phyloP scores from a whole-genome alignment of 805 yeast species.

The Saccharomycopsis sp. region DNA sequence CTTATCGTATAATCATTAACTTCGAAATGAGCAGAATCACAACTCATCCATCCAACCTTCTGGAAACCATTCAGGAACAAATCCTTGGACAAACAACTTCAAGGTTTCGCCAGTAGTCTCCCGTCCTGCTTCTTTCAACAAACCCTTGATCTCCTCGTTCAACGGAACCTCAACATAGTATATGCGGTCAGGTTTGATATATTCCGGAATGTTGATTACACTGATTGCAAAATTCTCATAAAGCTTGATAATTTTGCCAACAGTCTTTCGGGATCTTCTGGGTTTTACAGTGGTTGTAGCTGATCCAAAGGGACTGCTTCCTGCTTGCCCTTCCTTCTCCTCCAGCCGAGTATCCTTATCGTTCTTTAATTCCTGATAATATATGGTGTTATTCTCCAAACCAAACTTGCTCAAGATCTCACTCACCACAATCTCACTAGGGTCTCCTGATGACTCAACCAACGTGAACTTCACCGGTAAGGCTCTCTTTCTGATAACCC shows the following conservation, averaged over 20 bases:
- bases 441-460: slow-evolving; percentile 5
- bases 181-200: slow-evolving; percentile 12
- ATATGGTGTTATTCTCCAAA: slow-evolving; percentile 5
- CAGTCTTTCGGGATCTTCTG: slow-evolving; percentile 5
- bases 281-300: not conserved
- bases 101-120: slow-evolving; percentile 20
- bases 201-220: slow-evolving; percentile 13
- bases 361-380: too few species aligned
- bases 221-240: slow-evolving; percentile 10
- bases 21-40: too few species aligned
- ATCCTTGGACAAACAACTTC: slow-evolving; percentile 40
- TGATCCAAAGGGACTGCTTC: slow-evolving; percentile 16
- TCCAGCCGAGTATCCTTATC: slow-evolving; percentile 4
- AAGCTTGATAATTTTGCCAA: slow-evolving; percentile 9
- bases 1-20: too few species aligned
- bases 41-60: slow-evolving; percentile 23
- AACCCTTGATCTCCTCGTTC: slow-evolving; percentile 15
- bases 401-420: slow-evolving; percentile 4
- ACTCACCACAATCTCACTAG: slow-evolving; percentile 1
- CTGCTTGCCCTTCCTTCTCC: not conserved
- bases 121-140: slow-evolving; percentile 10
- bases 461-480: slow-evolving; percentile 50
- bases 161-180: slow-evolving; percentile 14
- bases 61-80: slow-evolving; percentile 75
- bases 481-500: slow-evolving; percentile 73